Percentiles rank a stretch among this genome's conserved stretches.
Evolutionary conservation across 2,329 filamentous ascomycete species (phyloP).

Genomic region (Daldinia eschscholtzii): DNA sequence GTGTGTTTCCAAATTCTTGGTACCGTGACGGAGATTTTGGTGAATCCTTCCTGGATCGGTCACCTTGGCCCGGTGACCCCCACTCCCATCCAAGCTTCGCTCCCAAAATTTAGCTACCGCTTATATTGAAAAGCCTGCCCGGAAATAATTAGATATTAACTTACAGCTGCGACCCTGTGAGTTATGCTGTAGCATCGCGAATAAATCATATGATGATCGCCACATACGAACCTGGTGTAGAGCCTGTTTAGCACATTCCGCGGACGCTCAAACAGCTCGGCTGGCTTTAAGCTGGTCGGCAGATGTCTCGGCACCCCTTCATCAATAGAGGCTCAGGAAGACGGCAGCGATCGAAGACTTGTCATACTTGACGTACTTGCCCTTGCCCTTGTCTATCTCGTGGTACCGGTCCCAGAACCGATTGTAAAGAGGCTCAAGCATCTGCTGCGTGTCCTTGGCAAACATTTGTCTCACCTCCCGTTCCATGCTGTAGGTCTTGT

Average conservation of each 20-base stretch:
- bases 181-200: slow-evolving; percentile 32
- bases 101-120: slow-evolving; percentile 35
- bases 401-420: slow-evolving; percentile 98
- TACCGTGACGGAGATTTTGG: slow-evolving; percentile 34
- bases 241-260: slow-evolving; percentile 26
- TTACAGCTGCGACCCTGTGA: slow-evolving; percentile 38
- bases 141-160: slow-evolving; percentile 40
- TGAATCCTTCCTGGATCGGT: slow-evolving; percentile 43
- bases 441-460: slow-evolving; percentile 85
- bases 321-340: slow-evolving; percentile 66
- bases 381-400: slow-evolving; percentile 96
- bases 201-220: slow-evolving; percentile 43
- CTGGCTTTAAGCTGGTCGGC: slow-evolving; percentile 31
- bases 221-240: slow-evolving; percentile 27
- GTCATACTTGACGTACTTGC: slow-evolving; percentile 98
- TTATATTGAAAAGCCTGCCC: slow-evolving; percentile 24
- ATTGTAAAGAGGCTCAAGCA: slow-evolving; percentile 93
- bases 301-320: slow-evolving; percentile 32
- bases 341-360: slow-evolving; percentile 81
- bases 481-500: slow-evolving; percentile 91
- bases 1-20: slow-evolving; percentile 36
- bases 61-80: slow-evolving; percentile 39
- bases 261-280: slow-evolving; percentile 29
- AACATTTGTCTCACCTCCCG: slow-evolving; percentile 85
- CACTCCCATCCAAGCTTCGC: slow-evolving; percentile 42